Percentiles rank a stretch among this genome's conserved stretches.
Evolutionary conservation across 1,139 yeast species (phyloP).

Genomic region (Candida sojae): DNA sequence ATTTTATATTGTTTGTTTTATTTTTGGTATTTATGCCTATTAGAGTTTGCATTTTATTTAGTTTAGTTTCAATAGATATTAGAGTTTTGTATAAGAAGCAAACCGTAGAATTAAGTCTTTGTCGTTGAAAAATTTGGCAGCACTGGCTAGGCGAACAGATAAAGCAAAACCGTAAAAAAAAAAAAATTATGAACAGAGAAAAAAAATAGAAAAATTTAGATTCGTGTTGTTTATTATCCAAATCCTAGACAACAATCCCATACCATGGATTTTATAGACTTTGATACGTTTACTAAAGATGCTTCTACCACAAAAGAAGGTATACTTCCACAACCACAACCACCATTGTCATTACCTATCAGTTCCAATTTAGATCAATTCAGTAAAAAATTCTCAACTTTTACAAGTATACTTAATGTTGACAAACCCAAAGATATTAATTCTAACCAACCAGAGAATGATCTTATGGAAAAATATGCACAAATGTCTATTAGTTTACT

Average conservation of each 20-base stretch:
- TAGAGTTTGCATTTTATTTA: slow-evolving; percentile 1
- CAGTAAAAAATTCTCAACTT: slow-evolving; percentile 36
- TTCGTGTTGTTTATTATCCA: neutral
- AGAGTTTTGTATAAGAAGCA: neutral
- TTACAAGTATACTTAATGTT: slow-evolving; percentile 31
- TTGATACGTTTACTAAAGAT: slow-evolving; percentile 31
- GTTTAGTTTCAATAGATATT: slow-evolving; percentile 6
- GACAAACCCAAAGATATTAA: slow-evolving; percentile 12
- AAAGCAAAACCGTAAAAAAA: neutral
- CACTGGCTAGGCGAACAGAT: neutral
- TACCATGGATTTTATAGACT: slow-evolving; percentile 47
- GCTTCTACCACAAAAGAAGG: slow-evolving; percentile 17
- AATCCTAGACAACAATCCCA: neutral
- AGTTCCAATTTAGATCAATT: slow-evolving; percentile 41
- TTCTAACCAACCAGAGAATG: slow-evolving; percentile 7
- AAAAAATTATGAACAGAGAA: neutral
- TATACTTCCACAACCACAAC: slow-evolving; percentile 45
- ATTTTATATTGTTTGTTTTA: neutral
- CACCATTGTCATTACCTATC: slow-evolving; percentile 46
- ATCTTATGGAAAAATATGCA: slow-evolving; percentile 43
- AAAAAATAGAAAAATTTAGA: neutral
- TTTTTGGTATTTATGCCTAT: neutral
- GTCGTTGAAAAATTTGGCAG: neutral
- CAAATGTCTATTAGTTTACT: slow-evolving; percentile 28
- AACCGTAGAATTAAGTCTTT: no score